Base-by-base conservation (phyloP, 1,284 basidiomycete genomes). In the Austroboletus novae-zelandiae region DNA sequence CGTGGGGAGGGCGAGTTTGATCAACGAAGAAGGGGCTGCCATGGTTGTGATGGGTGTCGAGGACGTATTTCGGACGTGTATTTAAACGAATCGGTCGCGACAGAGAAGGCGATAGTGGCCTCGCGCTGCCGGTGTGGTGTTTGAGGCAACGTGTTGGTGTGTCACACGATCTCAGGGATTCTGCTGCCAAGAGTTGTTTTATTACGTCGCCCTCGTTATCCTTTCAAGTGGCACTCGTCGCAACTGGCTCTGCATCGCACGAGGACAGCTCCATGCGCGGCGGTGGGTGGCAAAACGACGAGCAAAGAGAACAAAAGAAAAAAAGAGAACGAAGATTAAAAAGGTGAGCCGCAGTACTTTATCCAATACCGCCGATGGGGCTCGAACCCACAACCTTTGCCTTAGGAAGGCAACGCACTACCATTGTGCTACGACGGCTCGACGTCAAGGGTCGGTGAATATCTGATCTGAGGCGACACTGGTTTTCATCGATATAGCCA, bases 1-100 rank as follows among this genome's bases (percentile, higher is more conserved):
- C n/a, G 84, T 67, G 1, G 84, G 84, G n/a, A 89, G 72, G 56
- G 76, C 67, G 42, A 80, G 71, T 53, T 74, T 77, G 47, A 80
- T 70, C 53, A 86, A 71, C 0, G 73, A 69, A 64, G 62, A 70
- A 48, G 50, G 62, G 61, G 43, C 34, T 51, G 59, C 35, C 64
- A 65, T 68, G 48, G 4, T 48, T 35, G 45, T 14, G 47, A 41
- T 27, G 48, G 36, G 23, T 18, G 35, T 9, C 9, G 18, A 13
- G 36, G 17, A 2, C 13, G 18, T 9, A 9, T 39, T 39, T 39
- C 5, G 20, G 20, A 23, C 20, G 20, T 23, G 4, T 23, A 23
- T 13, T 34, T 34, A 14, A 34, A n/a, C 13, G 32, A 14, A 13
- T 34, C 32, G 32, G 32, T 34, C 32, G 32, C 11, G 32, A 34